These are phyloP conservation scores for Bipolaris bicolor DNA, from an alignment of 2,329 filamentous ascomycete species.

Conservation along the genomic window DNA sequence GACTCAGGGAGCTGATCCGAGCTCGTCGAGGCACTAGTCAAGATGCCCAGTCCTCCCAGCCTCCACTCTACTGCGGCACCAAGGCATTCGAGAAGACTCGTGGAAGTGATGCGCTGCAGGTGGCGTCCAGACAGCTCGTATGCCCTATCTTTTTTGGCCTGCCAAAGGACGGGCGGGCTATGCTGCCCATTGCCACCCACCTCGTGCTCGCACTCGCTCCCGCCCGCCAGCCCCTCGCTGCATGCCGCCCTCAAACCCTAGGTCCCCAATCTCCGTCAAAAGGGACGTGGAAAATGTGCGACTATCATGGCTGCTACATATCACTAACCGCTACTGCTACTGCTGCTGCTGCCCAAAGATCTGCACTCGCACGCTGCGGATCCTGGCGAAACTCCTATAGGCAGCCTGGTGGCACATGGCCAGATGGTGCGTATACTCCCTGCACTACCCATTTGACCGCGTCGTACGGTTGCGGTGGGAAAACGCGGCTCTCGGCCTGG, in stretches of 20 bases:
- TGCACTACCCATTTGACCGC: conserved; percentile 19
- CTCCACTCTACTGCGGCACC: conserved; percentile 24
- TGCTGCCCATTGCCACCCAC: background rate
- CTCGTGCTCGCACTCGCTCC: background rate
- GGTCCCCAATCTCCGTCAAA: background rate
- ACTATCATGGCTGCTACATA: background rate
- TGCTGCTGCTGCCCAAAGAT: conserved; percentile 16
- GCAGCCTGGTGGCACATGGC: conserved; percentile 14
- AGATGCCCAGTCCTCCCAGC: conserved; percentile 17
- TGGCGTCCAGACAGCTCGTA: conserved; percentile 16
- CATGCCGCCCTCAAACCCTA: background rate
- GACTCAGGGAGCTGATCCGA: conserved; percentile 27
- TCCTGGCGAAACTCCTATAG: conserved; percentile 14
- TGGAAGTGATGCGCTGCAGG: conserved; percentile 41
- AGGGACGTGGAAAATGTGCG: background rate
- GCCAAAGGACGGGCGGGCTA: background rate
- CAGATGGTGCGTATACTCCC: conserved; percentile 13
- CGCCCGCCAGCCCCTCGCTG: background rate
- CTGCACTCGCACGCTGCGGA: conserved; percentile 11
- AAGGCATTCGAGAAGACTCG: conserved; percentile 41
- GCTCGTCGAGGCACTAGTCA: conserved; percentile 16
- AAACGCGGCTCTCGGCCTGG: conserved; percentile 18
- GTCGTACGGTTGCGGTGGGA: conserved; percentile 22
- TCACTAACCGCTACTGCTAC: background rate
- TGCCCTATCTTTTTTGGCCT: background rate